Conservation (phyloP, 208 protist species). For the Trypanosomatidae sp. region DNA sequence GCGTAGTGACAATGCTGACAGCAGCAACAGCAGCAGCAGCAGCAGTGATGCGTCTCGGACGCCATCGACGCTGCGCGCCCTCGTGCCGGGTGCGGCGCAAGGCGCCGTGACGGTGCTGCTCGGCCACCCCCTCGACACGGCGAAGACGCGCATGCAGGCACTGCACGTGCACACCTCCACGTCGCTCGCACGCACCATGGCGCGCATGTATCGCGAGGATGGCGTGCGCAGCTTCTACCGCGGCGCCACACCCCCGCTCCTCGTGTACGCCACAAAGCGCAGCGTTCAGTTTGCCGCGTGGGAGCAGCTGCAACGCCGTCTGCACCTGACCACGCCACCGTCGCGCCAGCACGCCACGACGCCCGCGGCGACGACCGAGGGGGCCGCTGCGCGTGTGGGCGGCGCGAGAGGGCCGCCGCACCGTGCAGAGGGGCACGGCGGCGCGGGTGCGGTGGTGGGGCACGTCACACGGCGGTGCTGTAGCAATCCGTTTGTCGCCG, state of each 20-base stretch:
- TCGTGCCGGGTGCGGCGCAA: slow-evolving; percentile 69
- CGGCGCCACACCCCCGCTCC: slow-evolving; percentile 52
- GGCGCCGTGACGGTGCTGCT: slow-evolving; percentile 48
- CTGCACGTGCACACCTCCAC: slow-evolving; percentile 19
- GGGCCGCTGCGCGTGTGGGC: no score
- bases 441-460: not conserved
- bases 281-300: slow-evolving; percentile 78
- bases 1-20: not conserved
- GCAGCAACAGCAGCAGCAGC: not conserved
- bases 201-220: slow-evolving; percentile 34
- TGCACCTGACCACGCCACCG: slow-evolving; percentile 48
- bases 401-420: no score
- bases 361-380: no score
- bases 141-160: slow-evolving; percentile 84
- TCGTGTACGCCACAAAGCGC: slow-evolving; percentile 74
- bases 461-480: slow-evolving; percentile 2
- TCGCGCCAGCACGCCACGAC: slow-evolving; percentile 56
- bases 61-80: slow-evolving; percentile 6
- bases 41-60: slow-evolving; percentile 10
- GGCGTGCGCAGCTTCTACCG: slow-evolving; percentile 68
- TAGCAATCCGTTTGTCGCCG: slow-evolving; percentile 42
- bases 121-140: slow-evolving; percentile 82
- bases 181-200: slow-evolving; percentile 36
- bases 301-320: slow-evolving; percentile 44
- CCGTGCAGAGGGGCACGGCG: no score